Base-by-base conservation (phyloP, 306 rosid species). In the Lotus japonicus region DNA sequence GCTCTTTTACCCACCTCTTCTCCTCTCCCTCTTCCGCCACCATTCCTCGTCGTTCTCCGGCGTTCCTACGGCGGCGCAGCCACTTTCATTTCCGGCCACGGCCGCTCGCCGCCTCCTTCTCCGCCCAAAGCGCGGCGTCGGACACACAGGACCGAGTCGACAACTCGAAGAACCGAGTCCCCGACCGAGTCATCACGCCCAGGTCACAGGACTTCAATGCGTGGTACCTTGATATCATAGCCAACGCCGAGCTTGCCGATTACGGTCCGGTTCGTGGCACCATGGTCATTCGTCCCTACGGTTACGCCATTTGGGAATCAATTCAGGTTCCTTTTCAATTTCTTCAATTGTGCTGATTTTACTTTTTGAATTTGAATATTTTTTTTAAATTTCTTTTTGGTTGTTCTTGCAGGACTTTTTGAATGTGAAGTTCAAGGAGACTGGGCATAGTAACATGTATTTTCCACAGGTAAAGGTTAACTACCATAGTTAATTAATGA, bases 261-360 rank as follows among this genome's bases (percentile, higher is more conserved):
- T 94, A 94, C 36, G 98, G 98, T 59, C 97, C 98, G n/a, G 97
- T 94, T 54, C 90, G 98, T 8, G 98, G 98, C 9, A 94, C 98
- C 46, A 90, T 94, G 98, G 98, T 94, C 58, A 90, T 92, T 80
- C 96, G 97, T 35, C 99, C 99, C 28, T 94, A 94, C 66, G 97
- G 97, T 49, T 94, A 94, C 48, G 92, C 97, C 48, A 90, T 94
- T 57, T 94, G 97, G 98, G 98, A 94, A 70, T 87, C 98, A 11
- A 90, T 90, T 82, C 98, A 92, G 96, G 98, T 87, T 68, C 57
- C 7, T 31, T 15, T 26, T 42, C 51, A 18, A 0, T 60, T 45
- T 68, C 51, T 33, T 5, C 35, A n/a, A 11, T 28, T 12, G 8
- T 14, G 4, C 36, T n/a, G 18, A 42, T 50, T 36, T 26, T 31